Conservation (phyloP, 257 asterid species). For the Thymus mandschuricus region DNA sequence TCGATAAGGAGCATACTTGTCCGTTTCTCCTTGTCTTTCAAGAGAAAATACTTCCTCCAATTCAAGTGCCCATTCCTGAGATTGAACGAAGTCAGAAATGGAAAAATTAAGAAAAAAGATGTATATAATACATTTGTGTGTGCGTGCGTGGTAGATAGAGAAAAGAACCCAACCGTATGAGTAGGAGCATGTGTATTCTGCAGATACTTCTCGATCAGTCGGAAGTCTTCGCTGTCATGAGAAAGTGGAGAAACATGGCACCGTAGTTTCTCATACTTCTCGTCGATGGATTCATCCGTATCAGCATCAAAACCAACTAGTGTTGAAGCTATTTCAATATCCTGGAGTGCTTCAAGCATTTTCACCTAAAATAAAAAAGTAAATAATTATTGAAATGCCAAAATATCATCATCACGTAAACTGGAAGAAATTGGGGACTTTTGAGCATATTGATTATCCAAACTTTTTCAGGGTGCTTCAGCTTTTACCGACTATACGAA, state of each 20-base stretch:
- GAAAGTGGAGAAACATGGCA: slow-evolving; percentile 84
- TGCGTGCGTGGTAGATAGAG: background rate
- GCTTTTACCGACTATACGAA: background rate
- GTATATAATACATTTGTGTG: background rate
- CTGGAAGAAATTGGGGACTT: background rate
- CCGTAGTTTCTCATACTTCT: slow-evolving; percentile 71
- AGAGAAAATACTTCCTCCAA: slow-evolving; percentile 92
- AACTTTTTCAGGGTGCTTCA: background rate
- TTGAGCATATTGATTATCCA: background rate
- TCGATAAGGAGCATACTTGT: slow-evolving; percentile 73
- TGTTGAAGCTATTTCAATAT: slow-evolving; percentile 94
- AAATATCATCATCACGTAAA: background rate
- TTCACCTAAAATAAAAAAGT: slow-evolving; percentile 63
- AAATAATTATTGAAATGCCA: background rate
- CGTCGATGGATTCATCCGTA: slow-evolving; percentile 70
- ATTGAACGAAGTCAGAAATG: slow-evolving; percentile 14
- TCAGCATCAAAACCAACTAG: slow-evolving; percentile 84
- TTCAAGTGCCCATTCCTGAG: slow-evolving; percentile 91
- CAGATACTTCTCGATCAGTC: slow-evolving; percentile 82
- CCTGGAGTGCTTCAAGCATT: slow-evolving; percentile 99
- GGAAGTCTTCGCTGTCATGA: slow-evolving; percentile 78
- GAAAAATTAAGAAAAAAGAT: background rate
- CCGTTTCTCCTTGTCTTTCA: slow-evolving; percentile 84
- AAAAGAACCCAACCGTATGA: slow-evolving; percentile 66
- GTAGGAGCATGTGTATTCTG: slow-evolving; percentile 94